phyloP scores from a whole-genome alignment of 371 early-diverging fungal species.

The Quaeritorhiza haematococci region DNA sequence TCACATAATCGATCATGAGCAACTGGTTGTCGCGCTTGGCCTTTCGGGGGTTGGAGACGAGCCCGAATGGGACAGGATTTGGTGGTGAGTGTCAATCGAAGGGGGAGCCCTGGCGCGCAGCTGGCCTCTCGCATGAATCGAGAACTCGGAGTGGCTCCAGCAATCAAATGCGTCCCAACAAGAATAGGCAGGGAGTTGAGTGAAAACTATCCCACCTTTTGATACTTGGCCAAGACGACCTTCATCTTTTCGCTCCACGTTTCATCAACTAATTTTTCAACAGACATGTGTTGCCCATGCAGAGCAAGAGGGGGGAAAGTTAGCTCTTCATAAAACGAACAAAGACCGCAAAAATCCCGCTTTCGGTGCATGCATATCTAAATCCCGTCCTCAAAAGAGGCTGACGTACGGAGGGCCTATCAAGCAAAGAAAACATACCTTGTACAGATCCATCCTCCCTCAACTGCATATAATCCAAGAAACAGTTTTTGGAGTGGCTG shows the following conservation, averaged over 20 bases:
- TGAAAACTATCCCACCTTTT: conserved; percentile 36
- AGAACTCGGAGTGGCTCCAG: too few species aligned
- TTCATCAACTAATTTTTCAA: not conserved
- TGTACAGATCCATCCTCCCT: conserved; percentile 51
- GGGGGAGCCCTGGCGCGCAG: too few species aligned
- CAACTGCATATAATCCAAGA: conserved; percentile 73
- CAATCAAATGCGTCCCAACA: too few species aligned
- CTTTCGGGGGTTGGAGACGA: conserved; percentile 5
- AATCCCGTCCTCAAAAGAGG: conserved; percentile 8
- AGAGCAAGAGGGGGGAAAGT: too few species aligned
- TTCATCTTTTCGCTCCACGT: conserved; percentile 45
- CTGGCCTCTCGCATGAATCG: too few species aligned
- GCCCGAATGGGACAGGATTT: too few species aligned
- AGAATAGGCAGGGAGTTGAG: too few species aligned
- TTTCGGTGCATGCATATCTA: too few species aligned
- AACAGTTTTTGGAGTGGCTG: conserved; percentile 67
- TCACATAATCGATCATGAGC: conserved; percentile 79
- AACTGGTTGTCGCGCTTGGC: conserved; percentile 61
- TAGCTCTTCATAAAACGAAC: too few species aligned
- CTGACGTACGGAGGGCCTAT: conserved; percentile 8
- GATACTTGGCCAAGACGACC: conserved; percentile 55
- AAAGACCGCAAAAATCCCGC: too few species aligned
- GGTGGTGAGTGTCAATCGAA: too few species aligned
- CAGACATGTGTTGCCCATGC: too few species aligned
- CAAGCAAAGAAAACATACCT: conserved; percentile 32